Conservation (phyloP, 208 protist species). For the Leishmania guyanensis region DNA sequence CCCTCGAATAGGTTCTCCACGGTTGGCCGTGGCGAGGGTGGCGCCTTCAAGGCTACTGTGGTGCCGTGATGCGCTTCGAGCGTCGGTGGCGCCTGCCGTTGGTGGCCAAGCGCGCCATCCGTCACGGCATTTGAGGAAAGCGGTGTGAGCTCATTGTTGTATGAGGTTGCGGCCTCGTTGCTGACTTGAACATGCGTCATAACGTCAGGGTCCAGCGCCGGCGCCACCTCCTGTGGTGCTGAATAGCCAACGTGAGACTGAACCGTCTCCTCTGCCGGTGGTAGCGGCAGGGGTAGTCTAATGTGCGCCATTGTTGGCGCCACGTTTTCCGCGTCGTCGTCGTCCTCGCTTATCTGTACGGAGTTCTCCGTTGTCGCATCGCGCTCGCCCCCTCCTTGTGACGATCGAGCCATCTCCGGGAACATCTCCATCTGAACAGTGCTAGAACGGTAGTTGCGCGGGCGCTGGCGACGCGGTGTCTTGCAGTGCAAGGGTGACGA, state of each 20-base stretch:
- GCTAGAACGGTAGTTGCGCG: conserved; percentile 29
- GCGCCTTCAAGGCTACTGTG: not conserved
- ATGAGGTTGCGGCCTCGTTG: not conserved
- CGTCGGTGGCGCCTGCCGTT: not conserved
- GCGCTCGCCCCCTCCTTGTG: not conserved
- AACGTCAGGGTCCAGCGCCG: not conserved
- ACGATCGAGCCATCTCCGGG: conserved; percentile 8
- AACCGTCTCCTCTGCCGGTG: not conserved
- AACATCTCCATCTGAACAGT: conserved; percentile 42
- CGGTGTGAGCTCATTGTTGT: not conserved
- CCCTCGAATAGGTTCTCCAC: conserved; percentile 53
- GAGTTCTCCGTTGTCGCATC: conserved; percentile 14
- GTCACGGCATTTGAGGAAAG: not conserved
- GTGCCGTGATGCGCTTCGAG: not conserved
- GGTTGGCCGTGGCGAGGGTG: conserved; percentile 4
- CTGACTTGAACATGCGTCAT: not conserved
- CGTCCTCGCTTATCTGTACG: conserved; percentile 25
- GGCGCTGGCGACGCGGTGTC: conserved; percentile 37
- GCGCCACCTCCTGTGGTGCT: not conserved
- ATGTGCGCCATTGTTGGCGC: not conserved
- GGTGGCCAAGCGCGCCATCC: not conserved
- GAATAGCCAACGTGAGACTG: not conserved
- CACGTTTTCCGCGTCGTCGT: conserved; percentile 6
- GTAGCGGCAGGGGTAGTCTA: not conserved
- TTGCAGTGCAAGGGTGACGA: conserved; percentile 29